Conservation (phyloP, 2,329 filamentous ascomycete genomes). For the Thielaviopsis musarum region DNA sequence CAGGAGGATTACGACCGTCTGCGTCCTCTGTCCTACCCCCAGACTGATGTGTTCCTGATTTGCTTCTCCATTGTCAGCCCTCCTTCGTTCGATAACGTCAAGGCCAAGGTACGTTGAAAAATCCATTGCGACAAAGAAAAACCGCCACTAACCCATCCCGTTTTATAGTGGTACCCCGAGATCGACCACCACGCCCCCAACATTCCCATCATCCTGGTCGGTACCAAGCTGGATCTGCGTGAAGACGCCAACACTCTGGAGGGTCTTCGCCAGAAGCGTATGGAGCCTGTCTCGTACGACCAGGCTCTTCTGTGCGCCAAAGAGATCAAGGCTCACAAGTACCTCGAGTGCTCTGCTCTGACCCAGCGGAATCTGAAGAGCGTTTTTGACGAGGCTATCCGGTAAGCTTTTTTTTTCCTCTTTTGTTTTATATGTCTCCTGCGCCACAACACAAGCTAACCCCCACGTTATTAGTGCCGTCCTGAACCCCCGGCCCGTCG, state of each 20-base stretch:
- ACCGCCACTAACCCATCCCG: slow-evolving; percentile 12
- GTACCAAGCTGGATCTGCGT: slow-evolving; percentile 89
- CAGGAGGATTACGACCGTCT: slow-evolving; percentile 97
- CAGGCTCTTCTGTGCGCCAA: slow-evolving; percentile 78
- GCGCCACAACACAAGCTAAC: slow-evolving; percentile 1
- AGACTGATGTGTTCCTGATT: slow-evolving; percentile 96
- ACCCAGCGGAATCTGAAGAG: slow-evolving; percentile 96
- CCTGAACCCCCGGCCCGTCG: slow-evolving; percentile 47
- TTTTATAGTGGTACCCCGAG: slow-evolving; percentile 75
- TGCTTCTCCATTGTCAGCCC: slow-evolving; percentile 98
- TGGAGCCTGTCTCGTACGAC: slow-evolving; percentile 93
- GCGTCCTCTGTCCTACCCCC: slow-evolving; percentile 87
- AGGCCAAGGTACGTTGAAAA: slow-evolving; percentile 61
- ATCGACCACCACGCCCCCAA: slow-evolving; percentile 93
- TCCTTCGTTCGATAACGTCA: slow-evolving; percentile 96
- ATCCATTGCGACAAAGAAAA: background rate
- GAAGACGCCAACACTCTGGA: slow-evolving; percentile 75
- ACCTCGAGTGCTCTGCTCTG: slow-evolving; percentile 91
- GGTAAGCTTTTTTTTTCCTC: slow-evolving; percentile 35
- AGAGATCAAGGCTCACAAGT: slow-evolving; percentile 92
- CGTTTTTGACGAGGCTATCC: slow-evolving; percentile 95
- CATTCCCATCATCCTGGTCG: slow-evolving; percentile 91
- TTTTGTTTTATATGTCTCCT: slow-evolving; percentile 2
- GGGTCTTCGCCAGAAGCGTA: slow-evolving; percentile 73
- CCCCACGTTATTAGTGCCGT: slow-evolving; percentile 41